These are phyloP conservation scores for Casuarina equisetifolia DNA, from an alignment of 306 rosid genomes.

Conservation along the genomic window DNA sequence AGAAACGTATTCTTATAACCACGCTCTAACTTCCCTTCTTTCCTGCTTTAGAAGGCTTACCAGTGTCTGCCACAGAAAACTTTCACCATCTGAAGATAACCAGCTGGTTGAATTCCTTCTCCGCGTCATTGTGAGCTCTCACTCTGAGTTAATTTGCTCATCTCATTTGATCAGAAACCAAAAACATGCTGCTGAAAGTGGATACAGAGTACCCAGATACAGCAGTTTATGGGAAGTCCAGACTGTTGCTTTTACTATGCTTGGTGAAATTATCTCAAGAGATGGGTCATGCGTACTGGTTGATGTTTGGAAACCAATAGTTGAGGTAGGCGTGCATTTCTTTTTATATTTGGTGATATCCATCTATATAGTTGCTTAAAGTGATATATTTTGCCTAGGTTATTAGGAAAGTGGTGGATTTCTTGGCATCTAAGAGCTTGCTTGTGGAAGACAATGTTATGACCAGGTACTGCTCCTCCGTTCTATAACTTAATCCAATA, in stretches of 20 bases:
- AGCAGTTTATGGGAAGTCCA: constrained; percentile 65
- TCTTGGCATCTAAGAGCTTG: constrained; percentile 53
- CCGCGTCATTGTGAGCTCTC: constrained; percentile 53
- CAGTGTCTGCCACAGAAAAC: constrained; percentile 45
- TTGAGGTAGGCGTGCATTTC: constrained; percentile 54
- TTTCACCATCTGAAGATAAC: constrained; percentile 50
- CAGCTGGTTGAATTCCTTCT: constrained; percentile 67
- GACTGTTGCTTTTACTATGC: constrained; percentile 64
- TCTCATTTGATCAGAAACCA: constrained; percentile 34
- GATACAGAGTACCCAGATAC: constrained; percentile 40
- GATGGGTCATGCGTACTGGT: constrained; percentile 54
- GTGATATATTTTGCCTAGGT: constrained; percentile 45
- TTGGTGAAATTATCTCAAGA: constrained; percentile 69
- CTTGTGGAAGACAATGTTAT: constrained; percentile 58
- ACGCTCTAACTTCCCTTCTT: not conserved
- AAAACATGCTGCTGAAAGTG: constrained; percentile 30
- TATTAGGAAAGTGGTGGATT: constrained; percentile 80
- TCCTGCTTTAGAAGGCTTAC: constrained; percentile 50
- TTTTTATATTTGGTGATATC: constrained; percentile 3
- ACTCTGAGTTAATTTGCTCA: constrained; percentile 39
- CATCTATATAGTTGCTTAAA: constrained; percentile 24
- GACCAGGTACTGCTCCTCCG: constrained; percentile 54
- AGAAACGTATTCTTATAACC: not conserved
- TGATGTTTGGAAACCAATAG: constrained; percentile 67
- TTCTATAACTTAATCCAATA: constrained; percentile 14